Base-by-base conservation (phyloP, 331 rosid species). In the Malus hybrid region DNA sequence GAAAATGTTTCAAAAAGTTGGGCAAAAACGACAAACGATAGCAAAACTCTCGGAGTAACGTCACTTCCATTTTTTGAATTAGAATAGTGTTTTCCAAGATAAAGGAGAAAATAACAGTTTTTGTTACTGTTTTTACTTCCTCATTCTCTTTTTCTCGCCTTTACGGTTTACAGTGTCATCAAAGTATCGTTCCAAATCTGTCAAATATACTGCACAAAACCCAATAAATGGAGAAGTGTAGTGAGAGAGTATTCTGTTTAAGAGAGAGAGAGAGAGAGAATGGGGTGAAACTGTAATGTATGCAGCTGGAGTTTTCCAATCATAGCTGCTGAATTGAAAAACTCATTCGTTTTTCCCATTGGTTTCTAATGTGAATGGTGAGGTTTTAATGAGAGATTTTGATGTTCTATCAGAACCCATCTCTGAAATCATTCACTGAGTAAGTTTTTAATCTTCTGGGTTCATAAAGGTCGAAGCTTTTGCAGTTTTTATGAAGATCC, bases 281-380 rank as follows among this genome's bases (percentile, higher is more conserved):
- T 93, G 96, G 90, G 92, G 89, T 86, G 81, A 87, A 58, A 72
- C 61, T 74, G 77, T 53, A 63, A 57, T 72, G 61, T 71, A 56
- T 84, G 87, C 89, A 64, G 89, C 86, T 81, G 81, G 72, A 56
- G 60, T 78, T 77, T 63, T 66, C 18, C 75, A 66, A 75, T 77
- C 83, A 70, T 78, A 70, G 84, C 87, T 88, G 82, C 82, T 68
- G 72, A 20, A 18, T 63, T 63, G 60, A 77, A 34, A 52, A 52
- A 15, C 85, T 86, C 82, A 29, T 74, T 84, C 84, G 82, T 70
- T 80, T 39, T 39, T 39, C 44, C 3, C 82, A 29, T 74, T 83
- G 14, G 48, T 42, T 42, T 42, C 48, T 42, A 42, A 10, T 42
- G 48, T 42, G 48, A 10, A 42, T 42, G 48, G 46, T 42, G 48